Base-by-base conservation (phyloP, 352 stramenopile species). In the Thalassiosira delicatula region DNA sequence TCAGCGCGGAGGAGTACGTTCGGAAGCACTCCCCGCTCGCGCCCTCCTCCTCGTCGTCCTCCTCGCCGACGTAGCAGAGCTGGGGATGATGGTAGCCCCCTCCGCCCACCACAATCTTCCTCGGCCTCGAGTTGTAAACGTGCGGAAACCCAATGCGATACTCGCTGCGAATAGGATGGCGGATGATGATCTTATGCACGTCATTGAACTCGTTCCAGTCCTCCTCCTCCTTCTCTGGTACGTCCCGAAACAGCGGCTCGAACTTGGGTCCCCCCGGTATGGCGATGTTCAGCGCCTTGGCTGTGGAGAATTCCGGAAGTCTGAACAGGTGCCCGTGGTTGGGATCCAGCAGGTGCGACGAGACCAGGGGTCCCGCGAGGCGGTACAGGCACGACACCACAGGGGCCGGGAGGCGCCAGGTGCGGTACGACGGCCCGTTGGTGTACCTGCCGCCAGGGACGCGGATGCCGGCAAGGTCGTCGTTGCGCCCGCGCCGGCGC, bases 201-300 rank as follows among this genome's bases (percentile, higher is more conserved):
- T 99, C 98, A 79, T 99, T 99, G 90, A 99, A 99, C 86, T 99
- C 98, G 92, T 99, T 99, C 98, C 98, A 99, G 91, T 99, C 98
- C 78, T 99, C 97, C 72, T 99, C 97, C 65, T 99, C 96, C 57
- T 98, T 95, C 69, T 98, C 96, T 21, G 85, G 83, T 11, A 98
- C 79, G 88, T 99, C 97, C n/a, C 96, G 95, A 83, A 97, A 99
- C 19, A 99, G 90, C 14, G 98, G 98, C 88, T 99, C 98, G 82
- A 99, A 99, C 91, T 99, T 99, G 14, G 98, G 97, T 8, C 98
- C 98, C 33, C 97, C 97, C 0, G 97, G 97, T 85, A 99, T 99
- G 30, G 97, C 96, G 8, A 99, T 92, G 91, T 99, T 99, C 30
- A 99, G 88, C n/a, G 97, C 97, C 88, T 99, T 99, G 53, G 97